Base-by-base conservation (phyloP, 2,329 filamentous ascomycete species). In the Alternaria metachromatica region DNA sequence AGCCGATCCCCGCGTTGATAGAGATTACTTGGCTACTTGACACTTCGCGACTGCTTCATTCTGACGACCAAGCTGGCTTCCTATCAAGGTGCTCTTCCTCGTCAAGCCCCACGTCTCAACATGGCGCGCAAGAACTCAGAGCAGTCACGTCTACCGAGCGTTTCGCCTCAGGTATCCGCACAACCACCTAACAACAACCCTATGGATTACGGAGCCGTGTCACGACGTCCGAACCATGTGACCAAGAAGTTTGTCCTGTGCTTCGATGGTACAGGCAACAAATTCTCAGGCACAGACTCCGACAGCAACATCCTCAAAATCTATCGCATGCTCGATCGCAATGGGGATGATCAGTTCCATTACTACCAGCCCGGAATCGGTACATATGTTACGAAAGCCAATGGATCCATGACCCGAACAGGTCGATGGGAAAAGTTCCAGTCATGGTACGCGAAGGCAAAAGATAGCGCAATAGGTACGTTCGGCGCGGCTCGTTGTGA, bases 391-490 rank as follows among this genome's bases (percentile, higher is more conserved):
- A 88, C 88, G 0, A 85, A 69, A 43, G 64, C 74, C 1, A 66
- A 62, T 48, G 68, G 82, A 11, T 87, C 85, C 9, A 81, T 90
- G 46, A 86, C 86, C 1, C 86, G 88, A 68, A 90, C 86, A 0
- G 84, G 87, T 11, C 72, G 84, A 0, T 76, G 84, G 21, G 86
- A 88, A 7, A 85, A 88, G 13, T 71, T 92, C 60, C 86, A 85
- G 65, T 90, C 88, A 9, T 92, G 89, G 87, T 91, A 90, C 72
- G 80, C 85, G 46, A 92, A 92, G 70, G 89, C 90, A 63, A 93
- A 93, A 70, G 92, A 96, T 77, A 92, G 90, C 4, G 92, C 92
- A 10, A 80, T 96, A 20, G 76, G 76, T 71, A 63, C 18, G 43
- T 53, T 51, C n/a, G 5, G 23, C 2, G 15, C 23, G 33, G 2